Evolutionary conservation across 2,329 filamentous ascomycete species (phyloP).

Genomic region (Periconia sp.): DNA sequence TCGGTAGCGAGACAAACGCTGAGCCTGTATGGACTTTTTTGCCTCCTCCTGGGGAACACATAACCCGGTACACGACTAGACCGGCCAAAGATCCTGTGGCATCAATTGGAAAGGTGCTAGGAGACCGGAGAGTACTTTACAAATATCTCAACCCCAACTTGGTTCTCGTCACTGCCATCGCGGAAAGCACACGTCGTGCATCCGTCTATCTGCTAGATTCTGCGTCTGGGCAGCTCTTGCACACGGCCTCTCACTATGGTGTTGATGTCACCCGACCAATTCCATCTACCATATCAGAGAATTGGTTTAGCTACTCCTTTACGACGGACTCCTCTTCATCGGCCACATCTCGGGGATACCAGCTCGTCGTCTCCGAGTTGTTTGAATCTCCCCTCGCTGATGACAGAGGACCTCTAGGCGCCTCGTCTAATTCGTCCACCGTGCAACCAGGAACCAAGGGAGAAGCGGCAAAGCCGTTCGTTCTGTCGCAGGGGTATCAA

Average conservation of each 20-base stretch:
- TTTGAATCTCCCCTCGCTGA: constrained; percentile 86
- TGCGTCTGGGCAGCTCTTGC: constrained; percentile 80
- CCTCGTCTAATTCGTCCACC: constrained; percentile 76
- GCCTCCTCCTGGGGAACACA: constrained; percentile 68
- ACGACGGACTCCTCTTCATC: constrained; percentile 60
- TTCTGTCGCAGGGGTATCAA: constrained; percentile 80
- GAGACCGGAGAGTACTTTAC: constrained; percentile 91
- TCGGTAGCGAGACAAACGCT: constrained; percentile 26
- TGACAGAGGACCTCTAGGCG: constrained; percentile 79
- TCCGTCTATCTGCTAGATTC: constrained; percentile 84
- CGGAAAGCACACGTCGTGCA: constrained; percentile 64
- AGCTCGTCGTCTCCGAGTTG: constrained; percentile 84
- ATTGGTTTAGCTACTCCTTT: constrained; percentile 92
- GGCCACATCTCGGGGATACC: constrained; percentile 74
- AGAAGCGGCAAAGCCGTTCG: constrained; percentile 70
- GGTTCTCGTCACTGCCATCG: constrained; percentile 73
- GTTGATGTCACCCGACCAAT: constrained; percentile 78
- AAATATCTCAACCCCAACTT: constrained; percentile 95
- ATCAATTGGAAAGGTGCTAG: constrained; percentile 92
- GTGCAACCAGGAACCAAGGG: constrained; percentile 67
- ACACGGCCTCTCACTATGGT: constrained; percentile 71
- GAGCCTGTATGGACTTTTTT: constrained; percentile 72
- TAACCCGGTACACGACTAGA: constrained; percentile 71
- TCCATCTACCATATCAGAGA: constrained; percentile 82
- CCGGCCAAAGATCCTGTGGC: constrained; percentile 84